These are phyloP conservation scores for Xerocomellus chrysenteron DNA, from an alignment of 768 basidiomycete genomes.

Conservation along the genomic window DNA sequence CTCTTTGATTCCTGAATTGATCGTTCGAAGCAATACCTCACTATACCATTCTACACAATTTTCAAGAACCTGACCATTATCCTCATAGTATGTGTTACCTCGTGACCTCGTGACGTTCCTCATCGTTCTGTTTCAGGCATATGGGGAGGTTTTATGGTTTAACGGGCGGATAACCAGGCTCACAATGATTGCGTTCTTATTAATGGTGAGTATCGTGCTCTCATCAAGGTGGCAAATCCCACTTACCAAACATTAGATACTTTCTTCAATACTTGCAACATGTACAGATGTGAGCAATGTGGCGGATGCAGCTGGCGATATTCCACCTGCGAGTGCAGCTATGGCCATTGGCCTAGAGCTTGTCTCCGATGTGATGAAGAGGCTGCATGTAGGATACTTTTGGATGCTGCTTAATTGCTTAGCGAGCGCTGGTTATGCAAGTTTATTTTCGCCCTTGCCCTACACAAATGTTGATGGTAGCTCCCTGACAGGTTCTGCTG, in stretches of 20 bases:
- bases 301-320: conserved; percentile 25
- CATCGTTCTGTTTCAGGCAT: conserved; percentile 56
- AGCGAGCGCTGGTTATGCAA: conserved; percentile 85
- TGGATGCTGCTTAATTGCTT: conserved; percentile 97
- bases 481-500: conserved; percentile 65
- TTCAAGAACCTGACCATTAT: conserved; percentile 99
- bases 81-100: conserved; percentile 67
- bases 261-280: conserved; percentile 97
- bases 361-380: conserved; percentile 47
- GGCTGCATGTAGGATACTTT: conserved; percentile 79
- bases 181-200: conserved; percentile 83
- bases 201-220: conserved; percentile 66
- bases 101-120: not conserved
- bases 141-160: conserved; percentile 98
- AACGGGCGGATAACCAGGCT: conserved; percentile 84
- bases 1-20: not conserved
- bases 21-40: conserved; percentile 80
- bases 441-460: conserved; percentile 28
- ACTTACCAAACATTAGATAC: conserved; percentile 49
- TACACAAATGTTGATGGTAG: conserved; percentile 2
- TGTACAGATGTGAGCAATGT: conserved; percentile 73
- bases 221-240: not conserved
- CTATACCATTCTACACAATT: conserved; percentile 97
- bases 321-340: conserved; percentile 27
- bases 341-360: conserved; percentile 31